Conservation (phyloP, 768 basidiomycete species). For the Flagelloscypha sp. region DNA sequence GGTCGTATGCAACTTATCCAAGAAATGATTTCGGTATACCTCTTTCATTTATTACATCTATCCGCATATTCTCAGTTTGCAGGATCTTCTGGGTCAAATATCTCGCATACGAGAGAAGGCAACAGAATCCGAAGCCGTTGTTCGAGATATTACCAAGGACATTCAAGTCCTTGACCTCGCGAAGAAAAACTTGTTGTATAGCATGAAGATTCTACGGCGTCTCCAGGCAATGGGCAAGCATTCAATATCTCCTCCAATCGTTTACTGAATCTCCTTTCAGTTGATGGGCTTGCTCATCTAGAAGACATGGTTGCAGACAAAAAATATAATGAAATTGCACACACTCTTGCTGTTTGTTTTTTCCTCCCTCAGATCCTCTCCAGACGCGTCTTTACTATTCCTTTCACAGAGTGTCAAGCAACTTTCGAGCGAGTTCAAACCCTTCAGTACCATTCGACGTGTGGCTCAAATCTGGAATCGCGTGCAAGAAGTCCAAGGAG, state of each 20-base stretch:
- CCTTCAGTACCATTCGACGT: constrained; percentile 66
- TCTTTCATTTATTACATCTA: not conserved
- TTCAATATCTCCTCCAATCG: not conserved
- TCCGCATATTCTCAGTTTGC: constrained; percentile 7
- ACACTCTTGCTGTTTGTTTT: constrained; percentile 58
- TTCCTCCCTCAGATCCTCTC: not conserved
- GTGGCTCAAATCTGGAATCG: constrained; percentile 73
- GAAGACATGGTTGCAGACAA: constrained; percentile 71
- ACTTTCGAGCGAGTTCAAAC: constrained; percentile 71
- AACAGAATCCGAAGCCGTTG: constrained; percentile 93
- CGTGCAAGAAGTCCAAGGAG: constrained; percentile 77
- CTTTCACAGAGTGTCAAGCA: constrained; percentile 73
- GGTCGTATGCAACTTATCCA: constrained; percentile 85
- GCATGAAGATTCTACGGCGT: constrained; percentile 84
- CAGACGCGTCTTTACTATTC: not conserved
- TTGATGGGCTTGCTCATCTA: constrained; percentile 74
- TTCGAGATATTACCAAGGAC: constrained; percentile 90
- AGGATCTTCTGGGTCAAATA: constrained; percentile 95
- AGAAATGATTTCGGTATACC: constrained; percentile 85
- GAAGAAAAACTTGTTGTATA: constrained; percentile 84
- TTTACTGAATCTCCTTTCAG: constrained; percentile 28
- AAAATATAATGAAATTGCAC: constrained; percentile 76
- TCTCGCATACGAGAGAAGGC: constrained; percentile 94
- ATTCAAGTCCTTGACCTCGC: constrained; percentile 91
- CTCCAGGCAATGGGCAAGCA: constrained; percentile 87